Conservation (phyloP, 2,329 filamentous ascomycete genomes). For the Capronia epimyces region DNA sequence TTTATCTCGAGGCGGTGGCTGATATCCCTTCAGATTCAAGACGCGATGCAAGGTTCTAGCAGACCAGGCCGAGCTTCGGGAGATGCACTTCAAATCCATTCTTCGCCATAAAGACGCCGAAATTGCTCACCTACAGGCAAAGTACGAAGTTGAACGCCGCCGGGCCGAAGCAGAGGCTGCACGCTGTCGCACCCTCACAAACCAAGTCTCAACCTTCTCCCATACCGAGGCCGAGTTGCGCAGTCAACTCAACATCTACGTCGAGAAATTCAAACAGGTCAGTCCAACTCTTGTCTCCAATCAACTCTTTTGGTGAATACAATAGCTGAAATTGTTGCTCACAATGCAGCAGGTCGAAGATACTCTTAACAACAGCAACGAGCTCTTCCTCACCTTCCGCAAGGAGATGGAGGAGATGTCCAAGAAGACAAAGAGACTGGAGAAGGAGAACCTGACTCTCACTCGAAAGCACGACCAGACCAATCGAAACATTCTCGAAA, state of each 20-base stretch:
- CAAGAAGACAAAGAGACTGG: conserved; percentile 93
- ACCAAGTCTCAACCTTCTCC: conserved; percentile 89
- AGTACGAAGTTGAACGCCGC: conserved; percentile 85
- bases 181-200: conserved; percentile 77
- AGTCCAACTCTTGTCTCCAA: conserved; percentile 33
- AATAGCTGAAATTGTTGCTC: conserved; percentile 26
- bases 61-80: conserved; percentile 92
- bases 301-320: conserved; percentile 28
- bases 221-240: conserved; percentile 91
- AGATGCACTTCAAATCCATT: conserved; percentile 86
- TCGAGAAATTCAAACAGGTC: conserved; percentile 99
- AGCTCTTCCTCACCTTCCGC: conserved; percentile 90
- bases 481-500: conserved; percentile 89
- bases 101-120: conserved; percentile 94
- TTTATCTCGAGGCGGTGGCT: conserved; percentile 8
- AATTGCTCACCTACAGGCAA: conserved; percentile 83
- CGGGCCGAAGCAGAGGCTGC: conserved; percentile 73
- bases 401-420: conserved; percentile 99
- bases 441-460: conserved; percentile 89
- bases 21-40: conserved; percentile 50
- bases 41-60: conserved; percentile 88
- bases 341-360: conserved; percentile 75
- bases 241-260: conserved; percentile 95
- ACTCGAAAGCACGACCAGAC: conserved; percentile 91
- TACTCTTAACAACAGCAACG: conserved; percentile 96